Conservation (phyloP, 768 basidiomycete genomes). For the Lactarius quietus region DNA sequence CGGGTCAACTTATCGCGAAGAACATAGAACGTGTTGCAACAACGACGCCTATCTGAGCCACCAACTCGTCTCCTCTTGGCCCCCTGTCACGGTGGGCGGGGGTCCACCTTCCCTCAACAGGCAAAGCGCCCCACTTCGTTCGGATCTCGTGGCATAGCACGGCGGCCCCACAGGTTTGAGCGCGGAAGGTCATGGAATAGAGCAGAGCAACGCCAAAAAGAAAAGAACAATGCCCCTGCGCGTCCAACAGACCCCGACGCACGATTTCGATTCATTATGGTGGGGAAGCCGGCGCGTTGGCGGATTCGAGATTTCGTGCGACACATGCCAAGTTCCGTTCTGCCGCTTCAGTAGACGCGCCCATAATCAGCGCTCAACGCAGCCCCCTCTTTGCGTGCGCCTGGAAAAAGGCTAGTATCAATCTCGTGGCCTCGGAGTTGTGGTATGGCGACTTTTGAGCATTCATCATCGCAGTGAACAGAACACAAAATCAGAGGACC, state of each 20-base stretch:
- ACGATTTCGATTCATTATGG: neutral
- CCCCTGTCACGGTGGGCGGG: conserved; percentile 14
- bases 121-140: neutral
- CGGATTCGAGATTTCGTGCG: neutral
- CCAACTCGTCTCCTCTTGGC: conserved; percentile 1
- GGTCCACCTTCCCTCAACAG: conserved; percentile 2
- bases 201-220: neutral
- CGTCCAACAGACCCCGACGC: neutral
- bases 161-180: neutral
- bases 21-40: conserved; percentile 13
- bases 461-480: neutral
- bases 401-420: neutral
- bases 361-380: neutral
- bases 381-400: neutral
- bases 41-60: conserved; percentile 6
- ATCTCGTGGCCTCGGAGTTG: conserved; percentile 4
- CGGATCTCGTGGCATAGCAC: conserved; percentile 10
- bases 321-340: neutral
- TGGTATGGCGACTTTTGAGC: neutral
- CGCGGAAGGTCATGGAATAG: neutral
- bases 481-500: neutral
- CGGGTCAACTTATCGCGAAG: conserved; percentile 5
- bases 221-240: no score
- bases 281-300: neutral
- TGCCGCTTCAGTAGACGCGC: neutral